Evolutionary conservation across 139 green algal species (phyloP).

Genomic region (Picochlorum costavermella): DNA sequence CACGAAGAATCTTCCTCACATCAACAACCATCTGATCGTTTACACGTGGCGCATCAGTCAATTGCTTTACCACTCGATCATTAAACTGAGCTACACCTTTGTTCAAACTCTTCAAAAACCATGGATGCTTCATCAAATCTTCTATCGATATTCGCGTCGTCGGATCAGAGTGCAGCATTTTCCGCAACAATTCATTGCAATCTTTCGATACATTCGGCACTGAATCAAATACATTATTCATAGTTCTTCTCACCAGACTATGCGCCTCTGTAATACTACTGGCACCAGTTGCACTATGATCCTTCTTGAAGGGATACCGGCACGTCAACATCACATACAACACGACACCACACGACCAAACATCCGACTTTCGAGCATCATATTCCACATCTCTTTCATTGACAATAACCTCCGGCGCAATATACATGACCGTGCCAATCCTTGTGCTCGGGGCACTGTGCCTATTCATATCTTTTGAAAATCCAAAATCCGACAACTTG

Average conservation of each 20-base stretch:
- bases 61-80: conserved; percentile 16
- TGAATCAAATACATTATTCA: neutral
- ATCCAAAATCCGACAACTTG: conserved; percentile 39
- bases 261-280: neutral
- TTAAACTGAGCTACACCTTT: conserved; percentile 21
- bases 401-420: conserved; percentile 90
- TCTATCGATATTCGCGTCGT: neutral
- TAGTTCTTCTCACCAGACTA: neutral
- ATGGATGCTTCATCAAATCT: conserved; percentile 42
- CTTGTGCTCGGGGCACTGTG: conserved; percentile 11
- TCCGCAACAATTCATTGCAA: neutral
- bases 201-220: neutral
- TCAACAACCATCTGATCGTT: neutral
- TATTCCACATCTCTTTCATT: conserved; percentile 68
- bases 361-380: conserved; percentile 77
- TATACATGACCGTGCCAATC: conserved; percentile 71
- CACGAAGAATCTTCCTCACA: neutral
- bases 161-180: conserved; percentile 12
- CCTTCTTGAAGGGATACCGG: conserved; percentile 90
- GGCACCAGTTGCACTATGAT: conserved; percentile 36
- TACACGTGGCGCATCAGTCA: neutral
- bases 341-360: conserved; percentile 96
- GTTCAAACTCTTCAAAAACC: conserved; percentile 34
- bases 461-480: conserved; percentile 11
- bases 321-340: conserved; percentile 91